These are phyloP conservation scores for Dichomitus squalens DNA, from an alignment of 1,284 basidiomycete species.

Conservation along the genomic window DNA sequence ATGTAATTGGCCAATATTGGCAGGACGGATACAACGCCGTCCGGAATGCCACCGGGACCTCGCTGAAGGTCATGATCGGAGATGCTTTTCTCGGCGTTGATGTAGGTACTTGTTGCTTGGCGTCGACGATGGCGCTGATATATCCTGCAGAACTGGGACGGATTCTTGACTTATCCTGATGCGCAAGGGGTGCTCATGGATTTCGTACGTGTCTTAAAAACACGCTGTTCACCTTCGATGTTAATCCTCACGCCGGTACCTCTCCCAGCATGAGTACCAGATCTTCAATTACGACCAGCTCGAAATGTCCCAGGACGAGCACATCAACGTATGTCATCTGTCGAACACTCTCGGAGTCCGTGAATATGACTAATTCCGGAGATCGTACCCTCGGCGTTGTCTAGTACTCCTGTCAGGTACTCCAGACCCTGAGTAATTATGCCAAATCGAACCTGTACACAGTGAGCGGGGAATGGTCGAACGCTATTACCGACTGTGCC, in stretches of 20 bases:
- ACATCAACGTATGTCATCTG: slow-evolving; percentile 46
- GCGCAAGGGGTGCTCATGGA: slow-evolving; percentile 65
- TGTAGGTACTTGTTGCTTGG: slow-evolving; percentile 40
- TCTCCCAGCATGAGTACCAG: slow-evolving; percentile 72
- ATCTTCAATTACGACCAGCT: slow-evolving; percentile 70
- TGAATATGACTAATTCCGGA: slow-evolving; percentile 1
- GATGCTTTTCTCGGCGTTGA: slow-evolving; percentile 71
- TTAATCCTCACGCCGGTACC: not conserved
- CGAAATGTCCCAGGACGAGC: slow-evolving; percentile 53
- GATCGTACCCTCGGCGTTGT: not conserved
- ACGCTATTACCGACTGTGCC: slow-evolving; percentile 81
- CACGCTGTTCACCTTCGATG: no score
- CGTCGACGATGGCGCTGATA: not conserved
- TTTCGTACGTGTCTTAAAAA: slow-evolving; percentile 42
- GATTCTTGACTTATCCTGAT: slow-evolving; percentile 57
- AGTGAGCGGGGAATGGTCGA: slow-evolving; percentile 78
- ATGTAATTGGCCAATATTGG: slow-evolving; percentile 52
- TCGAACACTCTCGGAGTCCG: not conserved
- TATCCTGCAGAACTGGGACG: slow-evolving; percentile 53
- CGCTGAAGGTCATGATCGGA: slow-evolving; percentile 66
- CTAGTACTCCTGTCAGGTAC: slow-evolving; percentile 31
- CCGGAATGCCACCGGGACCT: slow-evolving; percentile 45
- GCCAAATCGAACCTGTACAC: slow-evolving; percentile 59
- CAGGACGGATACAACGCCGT: slow-evolving; percentile 58
- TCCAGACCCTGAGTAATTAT: slow-evolving; percentile 36